phyloP scores from a whole-genome alignment of 176 grass and related monocot genomes.

The Oryza coarctata region DNA sequence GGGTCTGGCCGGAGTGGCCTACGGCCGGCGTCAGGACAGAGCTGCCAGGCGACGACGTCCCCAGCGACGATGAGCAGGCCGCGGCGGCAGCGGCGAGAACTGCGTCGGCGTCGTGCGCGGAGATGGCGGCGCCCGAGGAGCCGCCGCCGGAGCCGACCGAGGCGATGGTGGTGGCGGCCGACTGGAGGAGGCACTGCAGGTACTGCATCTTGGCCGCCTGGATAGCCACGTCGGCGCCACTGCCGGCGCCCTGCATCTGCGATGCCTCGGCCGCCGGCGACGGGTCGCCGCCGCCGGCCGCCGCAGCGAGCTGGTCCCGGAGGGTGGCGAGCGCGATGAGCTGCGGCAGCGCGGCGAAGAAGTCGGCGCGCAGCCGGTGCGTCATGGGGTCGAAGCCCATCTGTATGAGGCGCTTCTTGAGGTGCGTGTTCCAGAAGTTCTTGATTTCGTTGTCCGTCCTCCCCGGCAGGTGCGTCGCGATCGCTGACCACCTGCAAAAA shows the following conservation, averaged over 20 bases:
- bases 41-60: background rate
- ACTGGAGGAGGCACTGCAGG: conserved; percentile 73
- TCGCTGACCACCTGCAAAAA: conserved; percentile 67
- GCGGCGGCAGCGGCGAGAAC: conserved; percentile 23
- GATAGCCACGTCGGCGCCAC: conserved; percentile 25
- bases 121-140: background rate
- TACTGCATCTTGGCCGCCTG: conserved; percentile 70
- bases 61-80: conserved; percentile 26
- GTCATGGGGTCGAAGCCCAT: conserved; percentile 98
- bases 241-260: background rate
- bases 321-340: conserved; percentile 68
- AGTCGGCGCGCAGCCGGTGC: conserved; percentile 77
- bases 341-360: conserved; percentile 69
- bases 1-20: background rate
- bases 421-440: conserved; percentile 96
- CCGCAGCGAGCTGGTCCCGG: conserved; percentile 41
- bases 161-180: conserved; percentile 45
- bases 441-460: conserved; percentile 92
- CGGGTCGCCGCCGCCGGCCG: background rate
- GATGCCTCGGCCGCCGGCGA: background rate
- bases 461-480: conserved; percentile 69
- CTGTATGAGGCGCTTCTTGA: conserved; percentile 85
- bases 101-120: background rate
- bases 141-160: conserved; percentile 14
- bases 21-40: background rate